phyloP scores from a whole-genome alignment of 768 basidiomycete genomes.

The Mycena epipterygia region DNA sequence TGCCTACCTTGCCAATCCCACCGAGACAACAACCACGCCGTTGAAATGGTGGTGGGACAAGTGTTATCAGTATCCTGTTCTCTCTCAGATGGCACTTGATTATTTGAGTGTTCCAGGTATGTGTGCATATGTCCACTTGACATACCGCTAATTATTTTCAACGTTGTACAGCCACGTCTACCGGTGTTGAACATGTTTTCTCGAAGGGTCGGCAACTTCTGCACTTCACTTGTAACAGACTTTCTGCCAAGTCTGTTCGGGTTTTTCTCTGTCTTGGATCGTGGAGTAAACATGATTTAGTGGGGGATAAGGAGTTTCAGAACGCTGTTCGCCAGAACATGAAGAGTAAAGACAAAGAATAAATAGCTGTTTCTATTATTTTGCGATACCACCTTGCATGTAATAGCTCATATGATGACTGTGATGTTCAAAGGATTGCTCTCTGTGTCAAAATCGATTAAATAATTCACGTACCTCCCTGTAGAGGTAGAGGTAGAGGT shows the following conservation, averaged over 20 bases:
- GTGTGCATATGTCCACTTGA: background rate
- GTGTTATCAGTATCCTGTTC: conserved; percentile 23
- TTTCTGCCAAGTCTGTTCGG: conserved; percentile 24
- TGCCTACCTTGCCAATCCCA: conserved; percentile 14
- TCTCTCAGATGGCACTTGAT: conserved; percentile 36
- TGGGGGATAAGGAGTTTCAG: too few relatives aligned
- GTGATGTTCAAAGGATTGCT: too few relatives aligned
- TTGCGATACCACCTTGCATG: too few relatives aligned
- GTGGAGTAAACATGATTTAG: too few relatives aligned
- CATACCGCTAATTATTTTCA: background rate
- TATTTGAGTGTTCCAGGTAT: conserved; percentile 35
- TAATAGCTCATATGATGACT: too few relatives aligned
- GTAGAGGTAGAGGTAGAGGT: too few relatives aligned
- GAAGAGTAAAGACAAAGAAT: too few relatives aligned
- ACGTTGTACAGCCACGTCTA: conserved; percentile 35
- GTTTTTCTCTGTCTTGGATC: conserved; percentile 36
- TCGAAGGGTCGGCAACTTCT: conserved; percentile 38
- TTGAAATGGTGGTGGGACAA: conserved; percentile 34
- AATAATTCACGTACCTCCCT: too few relatives aligned
- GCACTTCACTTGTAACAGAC: conserved; percentile 34
- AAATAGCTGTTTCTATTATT: too few relatives aligned
- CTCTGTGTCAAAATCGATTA: too few relatives aligned
- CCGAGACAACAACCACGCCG: conserved; percentile 25
- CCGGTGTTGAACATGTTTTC: too few relatives aligned
- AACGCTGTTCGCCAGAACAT: too few relatives aligned